These are phyloP conservation scores for Mucor irregularis DNA, from an alignment of 371 early-diverging fungal genomes.

Conservation along the genomic window DNA sequence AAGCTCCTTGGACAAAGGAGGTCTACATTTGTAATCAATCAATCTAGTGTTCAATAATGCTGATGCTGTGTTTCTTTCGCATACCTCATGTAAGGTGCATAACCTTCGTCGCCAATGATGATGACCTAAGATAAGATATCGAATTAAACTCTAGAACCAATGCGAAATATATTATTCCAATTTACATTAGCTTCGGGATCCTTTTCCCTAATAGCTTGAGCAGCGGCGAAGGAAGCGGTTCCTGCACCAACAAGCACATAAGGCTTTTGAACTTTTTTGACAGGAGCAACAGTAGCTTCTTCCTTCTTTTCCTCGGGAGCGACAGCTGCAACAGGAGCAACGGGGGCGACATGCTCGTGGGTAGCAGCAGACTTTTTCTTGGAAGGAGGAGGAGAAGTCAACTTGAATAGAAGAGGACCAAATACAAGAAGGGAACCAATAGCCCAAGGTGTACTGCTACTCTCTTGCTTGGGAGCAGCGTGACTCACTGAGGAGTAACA, in stretches of 20 bases:
- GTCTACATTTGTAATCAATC: slow-evolving; percentile 23
- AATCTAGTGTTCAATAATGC: not conserved
- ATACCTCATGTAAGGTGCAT: slow-evolving; percentile 69
- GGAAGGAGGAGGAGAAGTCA: slow-evolving; percentile 60
- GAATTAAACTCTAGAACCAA: not conserved
- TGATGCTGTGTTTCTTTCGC: not conserved
- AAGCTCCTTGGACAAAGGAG: slow-evolving; percentile 76
- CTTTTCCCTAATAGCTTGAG: slow-evolving; percentile 68
- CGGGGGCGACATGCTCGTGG: not conserved
- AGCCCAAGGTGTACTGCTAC: slow-evolving; percentile 54
- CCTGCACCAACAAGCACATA: slow-evolving; percentile 67
- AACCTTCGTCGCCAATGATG: slow-evolving; percentile 65
- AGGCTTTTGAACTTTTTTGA: slow-evolving; percentile 38
- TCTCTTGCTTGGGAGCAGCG: slow-evolving; percentile 1
- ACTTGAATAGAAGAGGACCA: slow-evolving; percentile 59
- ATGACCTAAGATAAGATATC: slow-evolving; percentile 42
- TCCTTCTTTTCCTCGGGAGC: slow-evolving; percentile 12
- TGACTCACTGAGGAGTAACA: slow-evolving; percentile 4
- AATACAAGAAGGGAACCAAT: slow-evolving; percentile 61
- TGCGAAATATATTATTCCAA: not conserved
- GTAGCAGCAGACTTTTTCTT: slow-evolving; percentile 29
- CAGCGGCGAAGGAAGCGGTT: slow-evolving; percentile 69
- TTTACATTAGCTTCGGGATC: slow-evolving; percentile 68
- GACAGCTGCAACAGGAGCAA: slow-evolving; percentile 2
- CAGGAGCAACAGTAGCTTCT: slow-evolving; percentile 7